Conservation (phyloP, 805 yeast genomes). For the Saccharomycopsis vini region DNA sequence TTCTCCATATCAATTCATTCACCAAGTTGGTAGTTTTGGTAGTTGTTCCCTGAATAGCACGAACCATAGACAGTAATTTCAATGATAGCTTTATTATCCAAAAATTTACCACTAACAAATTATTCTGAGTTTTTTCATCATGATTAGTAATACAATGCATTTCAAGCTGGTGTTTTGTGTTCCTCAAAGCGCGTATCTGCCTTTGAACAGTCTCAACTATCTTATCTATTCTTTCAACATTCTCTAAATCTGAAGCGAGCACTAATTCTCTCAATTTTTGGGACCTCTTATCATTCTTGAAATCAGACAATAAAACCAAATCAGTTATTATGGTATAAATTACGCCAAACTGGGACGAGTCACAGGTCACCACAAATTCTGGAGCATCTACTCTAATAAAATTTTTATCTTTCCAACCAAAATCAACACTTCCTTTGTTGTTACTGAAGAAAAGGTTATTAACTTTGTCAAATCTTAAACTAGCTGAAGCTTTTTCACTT, state of each 20-base stretch:
- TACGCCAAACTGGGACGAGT: slow-evolving; percentile 48
- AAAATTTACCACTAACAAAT: slow-evolving; percentile 8
- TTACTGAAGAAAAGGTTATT: slow-evolving; percentile 38
- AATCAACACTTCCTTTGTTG: neutral
- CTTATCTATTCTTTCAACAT: slow-evolving; percentile 10
- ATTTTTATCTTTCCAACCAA: slow-evolving; percentile 22
- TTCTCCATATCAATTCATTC: slow-evolving; percentile 27
- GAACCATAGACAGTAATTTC: slow-evolving; percentile 12
- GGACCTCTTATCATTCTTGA: slow-evolving; percentile 32
- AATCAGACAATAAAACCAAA: slow-evolving; percentile 29
- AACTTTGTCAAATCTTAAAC: slow-evolving; percentile 40
- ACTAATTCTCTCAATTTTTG: slow-evolving; percentile 42
- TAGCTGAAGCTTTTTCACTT: slow-evolving; percentile 45
- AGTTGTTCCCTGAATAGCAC: slow-evolving; percentile 14
- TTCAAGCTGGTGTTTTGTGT: slow-evolving; percentile 34
- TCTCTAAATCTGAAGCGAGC: slow-evolving; percentile 39
- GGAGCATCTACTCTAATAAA: slow-evolving; percentile 32
- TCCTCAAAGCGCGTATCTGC: slow-evolving; percentile 35
- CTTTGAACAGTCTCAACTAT: slow-evolving; percentile 40
- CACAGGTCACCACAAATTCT: slow-evolving; percentile 43
- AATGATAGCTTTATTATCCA: slow-evolving; percentile 10
- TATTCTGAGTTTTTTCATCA: neutral
- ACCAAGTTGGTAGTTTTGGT: neutral
- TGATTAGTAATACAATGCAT: slow-evolving; percentile 23
- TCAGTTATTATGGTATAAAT: slow-evolving; percentile 42